Percentiles rank a stretch among this genome's conserved stretches.
phyloP scores from a whole-genome alignment of 1,139 yeast genomes.

The Magnusiomyces paraingens region DNA sequence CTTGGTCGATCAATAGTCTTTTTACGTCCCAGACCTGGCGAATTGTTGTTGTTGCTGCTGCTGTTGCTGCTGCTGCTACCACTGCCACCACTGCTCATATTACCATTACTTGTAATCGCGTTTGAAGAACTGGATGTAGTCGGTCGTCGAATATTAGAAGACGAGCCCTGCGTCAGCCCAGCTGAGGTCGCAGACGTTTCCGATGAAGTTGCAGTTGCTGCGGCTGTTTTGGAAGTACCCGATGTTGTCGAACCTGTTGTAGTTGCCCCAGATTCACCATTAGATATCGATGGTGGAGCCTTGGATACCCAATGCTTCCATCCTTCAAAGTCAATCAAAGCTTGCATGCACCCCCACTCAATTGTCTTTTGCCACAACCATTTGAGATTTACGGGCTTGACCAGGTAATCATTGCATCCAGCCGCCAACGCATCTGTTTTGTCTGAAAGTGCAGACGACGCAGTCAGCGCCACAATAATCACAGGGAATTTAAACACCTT shows the following conservation, averaged over 20 bases:
- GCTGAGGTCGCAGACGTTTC: background rate
- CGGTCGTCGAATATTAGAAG: background rate
- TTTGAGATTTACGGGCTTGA: slow-evolving; percentile 92
- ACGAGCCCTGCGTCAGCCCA: background rate
- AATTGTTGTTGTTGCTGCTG: background rate
- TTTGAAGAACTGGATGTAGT: background rate
- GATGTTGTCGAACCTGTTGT: too few species aligned
- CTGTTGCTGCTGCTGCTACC: background rate
- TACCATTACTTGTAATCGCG: background rate
- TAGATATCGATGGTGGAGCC: slow-evolving; percentile 20
- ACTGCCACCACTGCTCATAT: background rate
- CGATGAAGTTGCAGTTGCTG: background rate
- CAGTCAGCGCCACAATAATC: slow-evolving; percentile 92
- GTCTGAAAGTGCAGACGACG: slow-evolving; percentile 82
- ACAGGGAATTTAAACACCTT: slow-evolving; percentile 77
- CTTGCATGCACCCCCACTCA: slow-evolving; percentile 95
- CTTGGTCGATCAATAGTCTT: background rate
- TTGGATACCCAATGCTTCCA: slow-evolving; percentile 78
- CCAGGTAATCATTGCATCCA: slow-evolving; percentile 92
- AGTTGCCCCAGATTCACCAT: background rate
- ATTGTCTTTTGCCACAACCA: slow-evolving; percentile 93
- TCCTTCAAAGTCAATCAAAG: slow-evolving; percentile 90
- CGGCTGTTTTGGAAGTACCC: too few species aligned
- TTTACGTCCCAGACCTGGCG: slow-evolving; percentile 5
- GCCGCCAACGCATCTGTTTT: slow-evolving; percentile 89